These are phyloP conservation scores for Favolaschia claudopus DNA, from an alignment of 768 basidiomycete genomes.

Conservation along the genomic window DNA sequence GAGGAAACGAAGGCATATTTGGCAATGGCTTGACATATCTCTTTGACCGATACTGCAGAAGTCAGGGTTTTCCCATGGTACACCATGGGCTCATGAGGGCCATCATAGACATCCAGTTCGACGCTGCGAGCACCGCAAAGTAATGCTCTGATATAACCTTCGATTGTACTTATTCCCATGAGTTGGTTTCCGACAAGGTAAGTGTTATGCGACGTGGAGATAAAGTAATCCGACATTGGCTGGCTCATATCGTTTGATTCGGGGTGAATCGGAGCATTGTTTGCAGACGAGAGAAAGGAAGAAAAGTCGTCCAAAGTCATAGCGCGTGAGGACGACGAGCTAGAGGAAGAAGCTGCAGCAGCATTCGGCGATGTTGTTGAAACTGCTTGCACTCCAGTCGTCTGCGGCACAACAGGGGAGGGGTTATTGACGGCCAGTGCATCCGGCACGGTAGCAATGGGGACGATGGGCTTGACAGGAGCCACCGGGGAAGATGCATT, in stretches of 20 bases:
- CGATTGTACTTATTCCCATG: conserved; percentile 87
- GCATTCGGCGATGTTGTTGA: not conserved
- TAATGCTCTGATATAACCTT: conserved; percentile 92
- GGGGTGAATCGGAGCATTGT: conserved; percentile 49
- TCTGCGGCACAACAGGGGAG: not conserved
- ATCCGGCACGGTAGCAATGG: not conserved
- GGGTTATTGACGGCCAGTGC: not conserved
- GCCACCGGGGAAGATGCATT: not conserved
- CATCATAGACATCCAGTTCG: conserved; percentile 95
- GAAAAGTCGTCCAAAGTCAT: conserved; percentile 62
- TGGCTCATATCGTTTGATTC: conserved; percentile 69
- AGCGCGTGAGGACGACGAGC: no score
- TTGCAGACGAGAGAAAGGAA: conserved; percentile 67
- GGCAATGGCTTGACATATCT: conserved; percentile 84
- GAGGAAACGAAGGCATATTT: conserved; percentile 96
- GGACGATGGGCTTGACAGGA: not conserved
- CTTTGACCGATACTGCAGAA: conserved; percentile 80
- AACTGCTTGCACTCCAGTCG: not conserved
- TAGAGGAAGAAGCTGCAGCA: conserved; percentile 8
- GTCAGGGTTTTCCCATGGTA: conserved; percentile 95
- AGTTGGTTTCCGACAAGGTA: conserved; percentile 89
- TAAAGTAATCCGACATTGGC: conserved; percentile 75
- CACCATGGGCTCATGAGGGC: conserved; percentile 82
- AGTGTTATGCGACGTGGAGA: conserved; percentile 93
- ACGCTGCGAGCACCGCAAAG: conserved; percentile 93